A percentile compares a stretch with the other conserved stretches of the same genome.
These are phyloP conservation scores for Pleurotus djamor DNA, from an alignment of 768 basidiomycete species.

Conservation along the genomic window DNA sequence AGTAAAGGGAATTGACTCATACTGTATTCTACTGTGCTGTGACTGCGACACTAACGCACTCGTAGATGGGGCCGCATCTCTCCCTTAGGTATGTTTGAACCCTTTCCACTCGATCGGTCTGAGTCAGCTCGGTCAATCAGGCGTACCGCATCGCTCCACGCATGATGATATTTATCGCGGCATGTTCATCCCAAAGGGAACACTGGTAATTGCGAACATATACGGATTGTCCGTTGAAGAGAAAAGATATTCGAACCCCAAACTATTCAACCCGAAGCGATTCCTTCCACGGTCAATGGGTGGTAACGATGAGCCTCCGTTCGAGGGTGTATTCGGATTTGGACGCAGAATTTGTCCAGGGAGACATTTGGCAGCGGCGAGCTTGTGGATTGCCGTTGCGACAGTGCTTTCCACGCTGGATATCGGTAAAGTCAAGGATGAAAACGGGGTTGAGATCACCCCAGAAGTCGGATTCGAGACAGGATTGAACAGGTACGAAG, in stretches of 20 bases:
- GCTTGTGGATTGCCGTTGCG: slow-evolving; percentile 33
- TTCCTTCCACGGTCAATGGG: slow-evolving; percentile 24
- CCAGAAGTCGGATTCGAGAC: background rate
- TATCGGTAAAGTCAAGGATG: background rate
- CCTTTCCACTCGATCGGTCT: background rate
- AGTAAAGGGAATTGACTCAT: too few relatives aligned
- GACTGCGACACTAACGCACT: too few relatives aligned
- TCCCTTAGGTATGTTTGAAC: slow-evolving; percentile 6
- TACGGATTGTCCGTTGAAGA: slow-evolving; percentile 19
- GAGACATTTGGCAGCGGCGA: slow-evolving; percentile 39
- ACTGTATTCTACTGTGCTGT: too few relatives aligned
- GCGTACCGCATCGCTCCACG: slow-evolving; percentile 15
- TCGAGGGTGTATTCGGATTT: slow-evolving; percentile 34
- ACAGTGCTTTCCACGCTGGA: background rate
- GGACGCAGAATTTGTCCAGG: slow-evolving; percentile 48
- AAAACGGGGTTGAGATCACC: background rate
- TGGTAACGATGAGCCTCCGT: slow-evolving; percentile 14
- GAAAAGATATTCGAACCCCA: slow-evolving; percentile 26
- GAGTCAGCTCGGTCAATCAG: background rate
- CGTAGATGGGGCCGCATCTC: slow-evolving; percentile 6
- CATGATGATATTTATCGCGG: slow-evolving; percentile 25
- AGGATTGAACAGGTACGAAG: too few relatives aligned
- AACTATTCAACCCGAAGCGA: slow-evolving; percentile 31
- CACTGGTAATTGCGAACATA: background rate
- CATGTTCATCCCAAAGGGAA: slow-evolving; percentile 22